Percentiles rank a stretch among this genome's conserved stretches.
Evolutionary conservation across 2,329 filamentous ascomycete genomes (phyloP).

Genomic region (Dactylonectria estremocensis): DNA sequence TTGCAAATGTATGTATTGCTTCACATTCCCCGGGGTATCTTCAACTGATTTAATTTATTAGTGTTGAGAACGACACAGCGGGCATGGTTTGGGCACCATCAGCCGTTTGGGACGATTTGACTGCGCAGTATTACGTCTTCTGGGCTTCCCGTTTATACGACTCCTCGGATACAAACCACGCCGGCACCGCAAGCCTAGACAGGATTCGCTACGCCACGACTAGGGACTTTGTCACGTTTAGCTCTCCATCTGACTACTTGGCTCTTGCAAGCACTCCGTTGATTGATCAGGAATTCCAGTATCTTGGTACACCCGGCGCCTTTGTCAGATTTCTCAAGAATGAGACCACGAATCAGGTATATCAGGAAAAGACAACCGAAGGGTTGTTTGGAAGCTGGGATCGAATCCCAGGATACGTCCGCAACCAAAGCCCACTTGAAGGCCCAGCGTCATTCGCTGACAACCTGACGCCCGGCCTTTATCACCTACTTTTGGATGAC

Average conservation of each 20-base stretch:
- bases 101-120: constrained; percentile 53
- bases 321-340: constrained; percentile 68
- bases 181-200: constrained; percentile 57
- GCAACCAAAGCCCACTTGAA: constrained; percentile 51
- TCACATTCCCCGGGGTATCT: not conserved
- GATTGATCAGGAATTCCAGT: constrained; percentile 66
- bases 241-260: constrained; percentile 60
- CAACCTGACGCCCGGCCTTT: constrained; percentile 52
- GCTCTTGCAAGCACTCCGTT: constrained; percentile 57
- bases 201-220: constrained; percentile 67
- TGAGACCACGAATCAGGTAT: constrained; percentile 64
- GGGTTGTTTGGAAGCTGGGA: constrained; percentile 66
- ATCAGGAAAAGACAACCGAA: constrained; percentile 59
- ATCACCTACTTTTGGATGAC: constrained; percentile 62
- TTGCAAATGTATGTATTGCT: constrained; percentile 13
- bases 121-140: constrained; percentile 62
- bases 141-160: constrained; percentile 64
- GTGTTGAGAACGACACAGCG: constrained; percentile 52
- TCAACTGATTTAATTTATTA: constrained; percentile 33
- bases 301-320: constrained; percentile 56
- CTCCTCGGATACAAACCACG: constrained; percentile 60
- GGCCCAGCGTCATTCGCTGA: constrained; percentile 58
- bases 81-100: constrained; percentile 58
- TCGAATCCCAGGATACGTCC: constrained; percentile 55
- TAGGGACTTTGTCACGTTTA: constrained; percentile 65